Base-by-base conservation (phyloP, 1,284 basidiomycete genomes). In the Amylostereum chailletii region DNA sequence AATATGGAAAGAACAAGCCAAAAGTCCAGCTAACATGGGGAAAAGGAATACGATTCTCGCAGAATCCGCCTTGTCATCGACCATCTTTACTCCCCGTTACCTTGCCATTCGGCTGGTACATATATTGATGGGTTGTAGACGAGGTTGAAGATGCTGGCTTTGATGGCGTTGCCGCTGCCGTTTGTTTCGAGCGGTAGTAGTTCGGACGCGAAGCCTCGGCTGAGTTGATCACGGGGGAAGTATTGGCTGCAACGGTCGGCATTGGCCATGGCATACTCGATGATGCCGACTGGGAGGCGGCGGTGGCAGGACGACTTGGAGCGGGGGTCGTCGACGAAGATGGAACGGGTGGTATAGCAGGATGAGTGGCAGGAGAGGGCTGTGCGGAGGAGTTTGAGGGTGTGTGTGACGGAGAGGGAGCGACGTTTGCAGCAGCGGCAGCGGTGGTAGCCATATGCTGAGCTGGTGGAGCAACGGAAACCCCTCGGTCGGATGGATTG, bases 181-280 rank as follows among this genome's bases (percentile, higher is more conserved):
- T 37, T n/a, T n/a, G 8, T 7, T 8, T 8, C 36, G 36, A 8
- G 36, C 36, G 36, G 8, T 7, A 7, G 42, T 54, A 51, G 33
- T 45, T 30, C 9, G 30, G 9, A 9, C 45, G 42, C 31, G 46
- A 30, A 3, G 32, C n/a, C 36, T 50, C 41, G 31, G 39, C 51
- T 37, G 27, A 38, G 38, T 47, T 39, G 27, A 50, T 49, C 9
- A 64, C 58, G 3, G 62, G 62, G 4, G 63, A 61, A 2, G 59
- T 62, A 33, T 59, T 59, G 2, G 59, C 56, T 1, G 63, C 62
- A 19, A 64, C 55, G 2, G 59, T 65, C 1, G 63, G 63, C 55
- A 61, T 60, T 2, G 75, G 74, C 65, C 72, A 76, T 4, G 75
- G 71, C 46, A 75, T 58, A 43, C 47, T 57, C 5, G 60, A 45